Conservation (phyloP, 1,284 basidiomycete species). For the Uromyces viciae-fabae region DNA sequence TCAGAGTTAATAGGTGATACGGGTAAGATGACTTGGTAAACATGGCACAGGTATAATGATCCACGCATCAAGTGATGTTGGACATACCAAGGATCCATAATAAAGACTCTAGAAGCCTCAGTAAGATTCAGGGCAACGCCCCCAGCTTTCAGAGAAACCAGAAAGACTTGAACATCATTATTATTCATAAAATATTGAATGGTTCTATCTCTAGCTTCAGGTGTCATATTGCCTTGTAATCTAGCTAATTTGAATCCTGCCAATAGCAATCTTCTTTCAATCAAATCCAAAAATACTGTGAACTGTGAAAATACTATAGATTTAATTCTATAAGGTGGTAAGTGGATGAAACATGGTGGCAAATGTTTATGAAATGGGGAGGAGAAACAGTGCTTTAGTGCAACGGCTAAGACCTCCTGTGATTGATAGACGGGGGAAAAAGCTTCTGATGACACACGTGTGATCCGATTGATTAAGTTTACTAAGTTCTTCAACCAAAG, state of each 20-base stretch:
- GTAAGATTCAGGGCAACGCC: constrained; percentile 91
- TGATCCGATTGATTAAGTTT: constrained; percentile 45
- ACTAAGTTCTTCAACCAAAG: constrained; percentile 59
- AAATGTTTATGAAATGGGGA: too few relatives aligned
- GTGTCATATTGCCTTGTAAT: constrained; percentile 93
- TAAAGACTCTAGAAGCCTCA: constrained; percentile 69
- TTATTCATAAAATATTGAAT: constrained; percentile 58
- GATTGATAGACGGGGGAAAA: too few relatives aligned
- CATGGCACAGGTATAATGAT: too few relatives aligned
- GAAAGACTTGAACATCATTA: constrained; percentile 88
- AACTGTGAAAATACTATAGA: constrained; percentile 94
- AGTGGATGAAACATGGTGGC: too few relatives aligned
- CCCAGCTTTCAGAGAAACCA: constrained; percentile 89
- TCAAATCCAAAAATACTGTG: constrained; percentile 76
- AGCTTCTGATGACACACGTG: constrained; percentile 38
- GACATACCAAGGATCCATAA: constrained; percentile 56
- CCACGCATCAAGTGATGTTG: too few relatives aligned
- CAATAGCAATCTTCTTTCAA: constrained; percentile 84
- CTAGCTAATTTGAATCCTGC: constrained; percentile 85
- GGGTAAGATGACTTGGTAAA: too few relatives aligned
- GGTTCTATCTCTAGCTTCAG: constrained; percentile 88
- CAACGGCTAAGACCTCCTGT: too few relatives aligned
- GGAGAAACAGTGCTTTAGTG: too few relatives aligned
- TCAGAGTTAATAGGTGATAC: not conserved
- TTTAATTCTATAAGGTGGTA: constrained; percentile 79